Evolutionary conservation across 495 filamentous ascomycete genomes (phyloP).

Genomic region (Talaromyces stipitatus): DNA sequence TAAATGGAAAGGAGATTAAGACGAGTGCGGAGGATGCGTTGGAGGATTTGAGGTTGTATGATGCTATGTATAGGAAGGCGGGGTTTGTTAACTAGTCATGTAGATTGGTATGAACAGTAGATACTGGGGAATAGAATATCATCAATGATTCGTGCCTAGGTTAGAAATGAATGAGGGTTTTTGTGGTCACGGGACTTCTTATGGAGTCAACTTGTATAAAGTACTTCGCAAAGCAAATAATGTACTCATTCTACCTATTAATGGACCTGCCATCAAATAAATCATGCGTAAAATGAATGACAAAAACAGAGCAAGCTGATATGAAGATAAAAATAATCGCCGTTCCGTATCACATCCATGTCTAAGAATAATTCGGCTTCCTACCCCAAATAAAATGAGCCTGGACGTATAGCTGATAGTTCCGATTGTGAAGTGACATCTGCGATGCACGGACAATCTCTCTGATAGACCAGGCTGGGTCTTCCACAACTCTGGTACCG

Average conservation of each 20-base stretch:
- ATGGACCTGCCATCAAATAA: background rate
- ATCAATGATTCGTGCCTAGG: too few relatives aligned
- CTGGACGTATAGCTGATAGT: slow-evolving; percentile 29
- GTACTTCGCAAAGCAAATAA: background rate
- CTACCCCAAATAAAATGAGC: slow-evolving; percentile 37
- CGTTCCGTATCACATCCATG: background rate
- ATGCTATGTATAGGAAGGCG: slow-evolving; percentile 4
- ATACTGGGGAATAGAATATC: too few relatives aligned
- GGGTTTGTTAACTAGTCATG: background rate
- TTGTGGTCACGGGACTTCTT: background rate
- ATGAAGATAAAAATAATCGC: background rate
- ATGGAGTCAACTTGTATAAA: background rate
- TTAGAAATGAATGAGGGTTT: background rate
- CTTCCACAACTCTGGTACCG: slow-evolving; percentile 24
- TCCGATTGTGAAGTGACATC: slow-evolving; percentile 26
- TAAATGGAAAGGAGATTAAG: slow-evolving; percentile 32
- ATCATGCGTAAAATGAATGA: background rate
- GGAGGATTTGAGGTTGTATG: slow-evolving; percentile 36
- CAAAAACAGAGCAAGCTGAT: background rate
- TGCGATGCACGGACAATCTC: slow-evolving; percentile 28
- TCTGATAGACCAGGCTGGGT: slow-evolving; percentile 36
- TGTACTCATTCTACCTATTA: background rate
- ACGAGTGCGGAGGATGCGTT: slow-evolving; percentile 43
- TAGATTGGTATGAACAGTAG: too few relatives aligned
- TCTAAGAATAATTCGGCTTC: slow-evolving; percentile 13